Conservation (phyloP, 2,329 filamentous ascomycete genomes). For the Nemania abortiva region DNA sequence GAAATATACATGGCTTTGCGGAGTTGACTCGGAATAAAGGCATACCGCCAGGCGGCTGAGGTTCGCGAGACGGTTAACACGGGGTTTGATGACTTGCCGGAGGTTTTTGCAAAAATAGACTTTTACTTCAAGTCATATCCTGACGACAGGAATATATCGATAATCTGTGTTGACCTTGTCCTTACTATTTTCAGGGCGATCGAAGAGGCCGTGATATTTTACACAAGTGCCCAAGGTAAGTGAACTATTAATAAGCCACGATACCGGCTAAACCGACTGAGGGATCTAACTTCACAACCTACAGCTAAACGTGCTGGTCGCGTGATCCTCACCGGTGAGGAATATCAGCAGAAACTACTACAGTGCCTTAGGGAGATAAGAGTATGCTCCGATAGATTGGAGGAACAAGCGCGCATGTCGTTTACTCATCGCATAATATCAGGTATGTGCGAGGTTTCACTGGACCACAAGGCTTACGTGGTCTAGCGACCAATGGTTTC, state of each 20-base stretch:
- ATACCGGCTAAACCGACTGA: background rate
- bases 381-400: background rate
- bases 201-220: constrained; percentile 27
- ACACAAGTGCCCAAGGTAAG: constrained; percentile 26
- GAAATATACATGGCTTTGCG: background rate
- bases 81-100: constrained; percentile 28
- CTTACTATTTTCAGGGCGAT: constrained; percentile 27
- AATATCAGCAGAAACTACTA: constrained; percentile 17
- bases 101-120: constrained; percentile 22
- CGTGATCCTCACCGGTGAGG: constrained; percentile 11
- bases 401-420: background rate
- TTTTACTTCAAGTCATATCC: constrained; percentile 24
- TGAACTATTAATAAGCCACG: background rate
- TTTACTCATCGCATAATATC: constrained; percentile 4
- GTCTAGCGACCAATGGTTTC: background rate
- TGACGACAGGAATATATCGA: constrained; percentile 15
- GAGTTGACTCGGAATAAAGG: constrained; percentile 7
- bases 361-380: constrained; percentile 14
- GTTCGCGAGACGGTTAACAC: constrained; percentile 25
- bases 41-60: constrained; percentile 25
- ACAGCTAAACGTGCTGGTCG: constrained; percentile 12
- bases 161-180: constrained; percentile 9
- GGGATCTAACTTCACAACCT: background rate
- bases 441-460: background rate
- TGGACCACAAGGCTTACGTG: no score